phyloP scores from a whole-genome alignment of 2,329 filamentous ascomycete genomes.

The Myriosclerotinia scirpicola region DNA sequence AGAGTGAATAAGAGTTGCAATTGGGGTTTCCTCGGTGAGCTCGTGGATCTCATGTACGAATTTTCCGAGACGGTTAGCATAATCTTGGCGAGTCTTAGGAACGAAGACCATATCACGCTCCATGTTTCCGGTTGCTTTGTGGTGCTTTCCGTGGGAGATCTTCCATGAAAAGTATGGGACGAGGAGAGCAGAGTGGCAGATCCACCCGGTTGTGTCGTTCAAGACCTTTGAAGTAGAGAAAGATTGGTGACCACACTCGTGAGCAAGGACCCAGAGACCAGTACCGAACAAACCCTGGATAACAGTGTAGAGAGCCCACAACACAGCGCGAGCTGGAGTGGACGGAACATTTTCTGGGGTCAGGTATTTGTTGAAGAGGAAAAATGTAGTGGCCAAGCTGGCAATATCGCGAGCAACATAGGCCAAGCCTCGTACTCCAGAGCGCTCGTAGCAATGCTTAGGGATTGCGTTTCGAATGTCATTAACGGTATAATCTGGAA shows the following conservation, averaged over 20 bases:
- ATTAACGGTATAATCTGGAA: constrained; percentile 97
- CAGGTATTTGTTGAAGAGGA: constrained; percentile 83
- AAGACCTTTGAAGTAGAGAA: constrained; percentile 90
- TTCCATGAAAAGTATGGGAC: constrained; percentile 99
- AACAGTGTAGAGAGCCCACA: constrained; percentile 66
- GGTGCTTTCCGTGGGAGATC: constrained; percentile 98
- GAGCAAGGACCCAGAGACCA: constrained; percentile 92
- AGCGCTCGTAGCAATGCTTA: constrained; percentile 94
- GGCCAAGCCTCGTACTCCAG: constrained; percentile 67
- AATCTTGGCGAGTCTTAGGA: constrained; percentile 84
- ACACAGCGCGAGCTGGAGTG: constrained; percentile 60
- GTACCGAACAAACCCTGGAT: constrained; percentile 92
- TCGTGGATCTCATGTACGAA: constrained; percentile 80
- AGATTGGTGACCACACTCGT: constrained; percentile 96
- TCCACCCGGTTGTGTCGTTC: constrained; percentile 91
- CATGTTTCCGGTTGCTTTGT: constrained; percentile 97
- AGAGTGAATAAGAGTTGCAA: constrained; percentile 72
- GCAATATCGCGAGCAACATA: constrained; percentile 84
- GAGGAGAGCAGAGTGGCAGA: constrained; percentile 82
- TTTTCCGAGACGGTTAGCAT: constrained; percentile 71
- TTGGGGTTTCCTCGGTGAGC: constrained; percentile 91
- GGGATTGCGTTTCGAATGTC: constrained; percentile 96
- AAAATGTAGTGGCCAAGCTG: constrained; percentile 74
- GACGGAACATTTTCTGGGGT: constrained; percentile 81
- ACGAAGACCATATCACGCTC: constrained; percentile 99